These are phyloP conservation scores for Psidium friedrichsthalianum DNA, from an alignment of 345 rosid species.

Conservation along the genomic window DNA sequence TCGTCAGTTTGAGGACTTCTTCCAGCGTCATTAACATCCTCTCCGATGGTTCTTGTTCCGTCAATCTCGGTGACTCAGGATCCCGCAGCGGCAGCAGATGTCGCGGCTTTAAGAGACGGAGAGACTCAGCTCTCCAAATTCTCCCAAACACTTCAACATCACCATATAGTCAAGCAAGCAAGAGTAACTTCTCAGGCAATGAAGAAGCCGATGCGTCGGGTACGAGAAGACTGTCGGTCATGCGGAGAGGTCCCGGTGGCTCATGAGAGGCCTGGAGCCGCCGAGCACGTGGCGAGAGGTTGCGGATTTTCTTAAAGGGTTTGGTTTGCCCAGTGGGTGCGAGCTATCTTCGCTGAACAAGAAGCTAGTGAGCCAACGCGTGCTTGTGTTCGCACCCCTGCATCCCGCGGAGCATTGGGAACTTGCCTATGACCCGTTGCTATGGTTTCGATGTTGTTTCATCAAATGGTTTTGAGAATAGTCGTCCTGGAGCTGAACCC, in stretches of 20 bases:
- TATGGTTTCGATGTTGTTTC: slow-evolving; percentile 77
- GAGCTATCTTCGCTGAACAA: slow-evolving; percentile 20
- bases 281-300: slow-evolving; percentile 53
- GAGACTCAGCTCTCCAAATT: slow-evolving; percentile 31
- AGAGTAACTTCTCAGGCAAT: slow-evolving; percentile 22
- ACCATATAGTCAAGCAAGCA: background rate
- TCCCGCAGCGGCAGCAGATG: background rate
- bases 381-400: slow-evolving; percentile 41
- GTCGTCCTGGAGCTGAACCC: slow-evolving; percentile 55
- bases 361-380: slow-evolving; percentile 14
- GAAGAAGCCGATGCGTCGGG: slow-evolving; percentile 20
- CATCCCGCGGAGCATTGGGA: slow-evolving; percentile 97
- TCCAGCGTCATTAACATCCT: background rate
- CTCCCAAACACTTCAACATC: slow-evolving; percentile 89
- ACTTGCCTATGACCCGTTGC: slow-evolving; percentile 91
- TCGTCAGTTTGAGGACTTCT: background rate
- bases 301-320: slow-evolving; percentile 18
- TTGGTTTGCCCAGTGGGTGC: slow-evolving; percentile 18
- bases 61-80: background rate
- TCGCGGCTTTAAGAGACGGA: background rate
- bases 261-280: slow-evolving; percentile 57
- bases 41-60: background rate
- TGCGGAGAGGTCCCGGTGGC: slow-evolving; percentile 42
- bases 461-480: slow-evolving; percentile 55
- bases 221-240: slow-evolving; percentile 15